Conservation (phyloP, 805 yeast species). For the Cyberlindnera suaveolens region DNA sequence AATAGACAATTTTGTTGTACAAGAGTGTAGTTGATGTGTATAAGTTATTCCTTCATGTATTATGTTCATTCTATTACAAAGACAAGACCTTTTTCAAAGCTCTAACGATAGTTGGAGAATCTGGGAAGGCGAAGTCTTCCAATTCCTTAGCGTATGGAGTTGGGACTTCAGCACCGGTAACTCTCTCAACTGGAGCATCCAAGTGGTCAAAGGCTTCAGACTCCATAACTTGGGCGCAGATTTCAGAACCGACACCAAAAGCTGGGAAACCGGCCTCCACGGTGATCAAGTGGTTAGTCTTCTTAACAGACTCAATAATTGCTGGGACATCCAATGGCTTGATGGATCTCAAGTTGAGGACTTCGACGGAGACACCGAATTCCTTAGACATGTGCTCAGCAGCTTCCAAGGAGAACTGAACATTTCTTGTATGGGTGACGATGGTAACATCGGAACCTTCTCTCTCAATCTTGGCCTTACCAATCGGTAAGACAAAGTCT, state of each 20-base stretch:
- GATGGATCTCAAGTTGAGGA: conserved; percentile 90
- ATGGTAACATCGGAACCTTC: conserved; percentile 89
- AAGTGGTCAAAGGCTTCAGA: conserved; percentile 96
- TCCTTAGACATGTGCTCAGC: conserved; percentile 82
- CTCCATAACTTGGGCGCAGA: conserved; percentile 97
- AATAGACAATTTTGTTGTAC: not conserved
- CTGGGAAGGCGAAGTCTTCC: conserved; percentile 99
- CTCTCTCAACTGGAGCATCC: conserved; percentile 98
- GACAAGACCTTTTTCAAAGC: conserved; percentile 79
- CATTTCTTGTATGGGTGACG: conserved; percentile 90
- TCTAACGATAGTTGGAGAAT: conserved; percentile 80
- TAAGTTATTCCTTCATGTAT: not conserved
- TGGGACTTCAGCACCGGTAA: conserved; percentile 99
- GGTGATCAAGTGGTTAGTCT: conserved; percentile 92
- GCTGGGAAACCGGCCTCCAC: conserved; percentile 98
- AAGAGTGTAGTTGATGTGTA: not conserved
- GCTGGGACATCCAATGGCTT: conserved; percentile 92
- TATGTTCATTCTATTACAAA: conserved; percentile 31
- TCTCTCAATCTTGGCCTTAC: conserved; percentile 91
- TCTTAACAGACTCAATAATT: conserved; percentile 82
- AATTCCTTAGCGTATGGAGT: conserved; percentile 95
- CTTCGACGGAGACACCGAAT: conserved; percentile 87
- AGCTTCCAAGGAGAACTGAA: conserved; percentile 78
- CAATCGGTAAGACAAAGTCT: conserved; percentile 89
- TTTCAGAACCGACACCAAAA: conserved; percentile 98